Evolutionary conservation across 2,329 filamentous ascomycete species (phyloP).

Genomic region (Neonectria magnoliae): DNA sequence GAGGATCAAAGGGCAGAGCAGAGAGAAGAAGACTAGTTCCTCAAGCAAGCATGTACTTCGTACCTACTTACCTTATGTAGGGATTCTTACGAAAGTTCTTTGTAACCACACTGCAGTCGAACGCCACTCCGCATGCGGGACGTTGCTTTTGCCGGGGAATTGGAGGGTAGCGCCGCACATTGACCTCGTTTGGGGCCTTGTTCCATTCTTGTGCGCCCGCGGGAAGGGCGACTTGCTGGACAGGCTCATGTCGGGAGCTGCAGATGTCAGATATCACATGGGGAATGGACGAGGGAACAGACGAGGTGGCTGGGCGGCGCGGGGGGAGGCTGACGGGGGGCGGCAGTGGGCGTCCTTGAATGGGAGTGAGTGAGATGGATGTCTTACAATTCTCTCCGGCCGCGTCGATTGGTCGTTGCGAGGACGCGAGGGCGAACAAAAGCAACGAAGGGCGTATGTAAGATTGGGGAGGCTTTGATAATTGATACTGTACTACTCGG

Average conservation of each 20-base stretch:
- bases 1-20: neutral
- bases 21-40: neutral
- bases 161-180: constrained; percentile 9
- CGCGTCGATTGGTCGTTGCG: neutral
- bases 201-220: constrained; percentile 16
- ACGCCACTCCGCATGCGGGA: constrained; percentile 10
- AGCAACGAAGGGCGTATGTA: neutral
- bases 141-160: constrained; percentile 17
- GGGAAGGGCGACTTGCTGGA: neutral
- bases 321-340: constrained; percentile 16
- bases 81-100: neutral
- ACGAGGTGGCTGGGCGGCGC: constrained; percentile 9
- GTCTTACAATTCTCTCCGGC: constrained; percentile 4
- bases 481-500: neutral
- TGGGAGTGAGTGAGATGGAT: constrained; percentile 4
- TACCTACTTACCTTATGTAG: too few relatives aligned
- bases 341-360: constrained; percentile 1
- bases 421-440: constrained; percentile 1
- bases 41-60: neutral
- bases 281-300: neutral
- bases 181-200: constrained; percentile 16
- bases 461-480: too few relatives aligned
- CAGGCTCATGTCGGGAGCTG: constrained; percentile 20
- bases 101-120: constrained; percentile 2
- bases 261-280: constrained; percentile 44